phyloP scores from a whole-genome alignment of 257 asterid genomes.

The Penstemon eatonii region DNA sequence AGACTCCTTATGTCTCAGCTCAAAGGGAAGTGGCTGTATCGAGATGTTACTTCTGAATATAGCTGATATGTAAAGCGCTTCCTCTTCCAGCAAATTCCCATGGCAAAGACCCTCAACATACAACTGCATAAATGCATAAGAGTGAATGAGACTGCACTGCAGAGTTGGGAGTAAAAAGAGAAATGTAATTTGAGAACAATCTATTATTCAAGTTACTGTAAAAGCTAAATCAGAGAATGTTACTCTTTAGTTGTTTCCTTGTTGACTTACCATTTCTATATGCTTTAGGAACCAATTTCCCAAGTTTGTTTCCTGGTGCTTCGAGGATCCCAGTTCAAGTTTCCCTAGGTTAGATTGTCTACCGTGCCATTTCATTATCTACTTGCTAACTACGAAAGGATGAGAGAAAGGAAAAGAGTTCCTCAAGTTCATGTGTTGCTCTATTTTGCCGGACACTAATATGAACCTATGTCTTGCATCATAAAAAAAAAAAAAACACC shows the following conservation, averaged over 20 bases:
- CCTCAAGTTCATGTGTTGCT: not conserved
- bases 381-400: constrained; percentile 9
- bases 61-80: constrained; percentile 62
- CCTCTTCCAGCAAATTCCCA: constrained; percentile 92
- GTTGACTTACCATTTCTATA: not conserved
- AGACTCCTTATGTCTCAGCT: constrained; percentile 74
- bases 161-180: not conserved
- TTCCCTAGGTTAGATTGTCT: not conserved
- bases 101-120: constrained; percentile 96
- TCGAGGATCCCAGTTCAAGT: no score
- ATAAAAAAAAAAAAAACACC: no score
- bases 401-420: not conserved
- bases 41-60: constrained; percentile 66
- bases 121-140: constrained; percentile 49
- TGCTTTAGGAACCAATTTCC: not conserved
- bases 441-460: constrained; percentile 4
- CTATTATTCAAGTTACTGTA: constrained; percentile 1
- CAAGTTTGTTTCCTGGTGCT: not conserved
- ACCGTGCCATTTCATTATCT: not conserved
- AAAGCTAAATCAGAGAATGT: not conserved
- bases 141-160: constrained; percentile 15
- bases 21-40: constrained; percentile 68
- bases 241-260: not conserved
- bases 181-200: not conserved
- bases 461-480: not conserved